Base-by-base conservation (phyloP, 1,139 yeast species). In the Candida sp. region DNA sequence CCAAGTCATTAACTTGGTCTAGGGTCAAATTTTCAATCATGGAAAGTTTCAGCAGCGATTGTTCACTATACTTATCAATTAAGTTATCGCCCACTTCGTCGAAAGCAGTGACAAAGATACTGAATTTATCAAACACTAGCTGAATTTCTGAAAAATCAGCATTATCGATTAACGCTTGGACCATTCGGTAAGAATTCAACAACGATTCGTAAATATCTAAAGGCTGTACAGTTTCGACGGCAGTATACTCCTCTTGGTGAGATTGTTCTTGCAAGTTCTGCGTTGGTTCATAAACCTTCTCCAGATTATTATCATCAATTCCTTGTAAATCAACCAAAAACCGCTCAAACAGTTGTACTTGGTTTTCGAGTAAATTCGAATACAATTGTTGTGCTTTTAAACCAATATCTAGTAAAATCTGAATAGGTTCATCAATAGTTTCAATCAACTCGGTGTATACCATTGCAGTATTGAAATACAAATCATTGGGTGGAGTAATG, bases 361-460 rank as follows among this genome's bases (percentile, higher is more conserved):
- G 76, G 5, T 37, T 33, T 2, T 47, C 55, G 27, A 61, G 45
- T 23, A 64, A 53, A 15, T 40, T 42, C 15, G 41, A 41, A 29
- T 61, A 57, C 29, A 59, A 44, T 5, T 45, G 47, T 36, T 49
- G 55, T 3, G 63, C 57, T 40, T 53, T 54, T 8, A 33, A 22
- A 11, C 58, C 61, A 5, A 60, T 41, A 4, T 52, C 52, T 21
- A 57, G 36, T 6, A 32, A 12, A 12, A 5, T 11, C 11, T 32
- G n/a, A 32, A 32, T 32, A 6, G 12, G 34, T 12, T 32, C 34
- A 6, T 32, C 34, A 12, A 32, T 58, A 5, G 55, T 61, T 43
- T 79, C 84, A 34, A 78, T 56, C 11, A 66, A 65, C 46, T 78
- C 82, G 6, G 70, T 69, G 47, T 74, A 75, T 1, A 73, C 79